Evolutionary conservation across 768 basidiomycete genomes (phyloP).

Genomic region (Cubamyces sp.): DNA sequence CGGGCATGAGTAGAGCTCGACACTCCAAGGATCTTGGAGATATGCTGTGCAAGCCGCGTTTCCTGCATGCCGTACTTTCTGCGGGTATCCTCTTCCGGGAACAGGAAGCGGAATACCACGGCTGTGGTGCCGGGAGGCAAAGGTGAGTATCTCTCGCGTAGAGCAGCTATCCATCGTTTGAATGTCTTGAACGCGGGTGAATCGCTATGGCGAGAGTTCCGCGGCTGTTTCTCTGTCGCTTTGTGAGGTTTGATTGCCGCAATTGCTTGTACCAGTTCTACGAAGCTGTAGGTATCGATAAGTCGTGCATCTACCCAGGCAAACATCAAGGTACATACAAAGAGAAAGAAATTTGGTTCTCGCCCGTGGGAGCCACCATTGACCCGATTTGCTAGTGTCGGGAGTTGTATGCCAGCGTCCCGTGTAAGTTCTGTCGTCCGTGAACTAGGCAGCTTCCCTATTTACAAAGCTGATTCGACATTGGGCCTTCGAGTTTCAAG

Average conservation of each 20-base stretch:
- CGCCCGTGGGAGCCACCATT: slow-evolving; percentile 9
- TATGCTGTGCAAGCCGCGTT: slow-evolving; percentile 51
- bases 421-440: too few species aligned
- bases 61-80: slow-evolving; percentile 80
- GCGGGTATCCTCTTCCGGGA: slow-evolving; percentile 76
- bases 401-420: too few species aligned
- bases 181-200: slow-evolving; percentile 23
- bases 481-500: too few species aligned
- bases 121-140: slow-evolving; percentile 49
- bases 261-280: slow-evolving; percentile 24
- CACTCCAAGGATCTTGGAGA: slow-evolving; percentile 49
- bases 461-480: too few species aligned
- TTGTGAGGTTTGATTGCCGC: slow-evolving; percentile 19
- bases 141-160: slow-evolving; percentile 26
- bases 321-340: slow-evolving; percentile 10
- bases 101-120: slow-evolving; percentile 74
- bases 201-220: slow-evolving; percentile 8
- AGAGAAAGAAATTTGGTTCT: slow-evolving; percentile 13
- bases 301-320: too few species aligned
- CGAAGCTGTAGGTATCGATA: slow-evolving; percentile 22
- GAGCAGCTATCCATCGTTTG: slow-evolving; percentile 24
- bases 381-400: background rate
- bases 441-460: too few species aligned
- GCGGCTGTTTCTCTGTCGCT: slow-evolving; percentile 10
- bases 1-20: slow-evolving; percentile 32